Percentiles rank a stretch among this genome's conserved stretches.
Conservation (phyloP, 2,329 filamentous ascomycete species). For the Ramichloridium luteum region DNA sequence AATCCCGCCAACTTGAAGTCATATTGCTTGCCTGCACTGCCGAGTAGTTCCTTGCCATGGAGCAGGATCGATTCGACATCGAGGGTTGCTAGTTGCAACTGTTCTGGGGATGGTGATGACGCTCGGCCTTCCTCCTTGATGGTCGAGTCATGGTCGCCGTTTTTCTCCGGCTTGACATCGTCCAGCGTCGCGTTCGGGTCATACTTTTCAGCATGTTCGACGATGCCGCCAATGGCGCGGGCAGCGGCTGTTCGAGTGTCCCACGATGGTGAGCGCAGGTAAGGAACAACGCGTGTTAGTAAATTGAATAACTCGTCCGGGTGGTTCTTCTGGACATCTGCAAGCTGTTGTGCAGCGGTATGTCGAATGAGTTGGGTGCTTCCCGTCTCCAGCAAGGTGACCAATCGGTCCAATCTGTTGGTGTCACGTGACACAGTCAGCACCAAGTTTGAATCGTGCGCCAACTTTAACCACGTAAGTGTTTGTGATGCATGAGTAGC, state of each 20-base stretch:
- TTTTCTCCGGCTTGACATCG: slow-evolving; percentile 24
- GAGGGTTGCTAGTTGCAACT: slow-evolving; percentile 60
- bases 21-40: slow-evolving; percentile 67
- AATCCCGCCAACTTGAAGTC: slow-evolving; percentile 74
- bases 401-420: slow-evolving; percentile 29
- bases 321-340: slow-evolving; percentile 95
- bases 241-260: slow-evolving; percentile 88
- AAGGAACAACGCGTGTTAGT: slow-evolving; percentile 85
- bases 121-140: slow-evolving; percentile 46
- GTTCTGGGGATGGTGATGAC: slow-evolving; percentile 30
- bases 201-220: slow-evolving; percentile 74
- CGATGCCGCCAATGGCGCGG: slow-evolving; percentile 87
- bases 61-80: slow-evolving; percentile 70
- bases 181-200: slow-evolving; percentile 52
- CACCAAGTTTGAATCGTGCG: slow-evolving; percentile 2
- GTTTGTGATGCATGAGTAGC: slow-evolving; percentile 2
- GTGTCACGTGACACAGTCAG: slow-evolving; percentile 11
- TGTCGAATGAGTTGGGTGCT: slow-evolving; percentile 93
- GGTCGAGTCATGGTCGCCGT: slow-evolving; percentile 24
- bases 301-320: slow-evolving; percentile 96
- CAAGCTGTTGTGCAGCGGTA: slow-evolving; percentile 90
- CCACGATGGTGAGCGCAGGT: slow-evolving; percentile 90
- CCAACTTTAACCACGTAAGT: too few relatives aligned
- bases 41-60: slow-evolving; percentile 70
- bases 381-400: slow-evolving; percentile 87